A percentile compares a stretch with the other conserved stretches of the same genome.
phyloP scores from a whole-genome alignment of 1,284 basidiomycete species.

The Apiotrichum gamsii region DNA sequence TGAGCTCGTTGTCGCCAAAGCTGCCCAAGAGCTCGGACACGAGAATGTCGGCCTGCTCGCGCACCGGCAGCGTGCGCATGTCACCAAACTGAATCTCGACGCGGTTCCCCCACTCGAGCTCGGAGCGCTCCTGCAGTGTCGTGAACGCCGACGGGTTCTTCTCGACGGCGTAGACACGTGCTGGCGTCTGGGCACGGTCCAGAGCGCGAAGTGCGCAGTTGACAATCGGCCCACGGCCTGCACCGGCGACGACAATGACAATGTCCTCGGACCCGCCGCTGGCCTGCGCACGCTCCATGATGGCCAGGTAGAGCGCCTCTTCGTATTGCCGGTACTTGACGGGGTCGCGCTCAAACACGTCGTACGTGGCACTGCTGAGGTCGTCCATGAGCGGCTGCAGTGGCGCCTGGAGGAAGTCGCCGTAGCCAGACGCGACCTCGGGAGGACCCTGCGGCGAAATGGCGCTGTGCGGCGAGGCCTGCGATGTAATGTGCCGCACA shows the following conservation, averaged over 20 bases:
- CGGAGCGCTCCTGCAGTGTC: slow-evolving; percentile 78
- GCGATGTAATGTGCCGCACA: slow-evolving; percentile 71
- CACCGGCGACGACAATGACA: slow-evolving; percentile 83
- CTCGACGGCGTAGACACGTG: slow-evolving; percentile 80
- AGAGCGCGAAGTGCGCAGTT: slow-evolving; percentile 74
- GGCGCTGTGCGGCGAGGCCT: slow-evolving; percentile 32
- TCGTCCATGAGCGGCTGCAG: slow-evolving; percentile 98
- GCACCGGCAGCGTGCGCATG: slow-evolving; percentile 76
- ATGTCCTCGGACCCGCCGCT: slow-evolving; percentile 3
- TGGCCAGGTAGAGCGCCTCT: slow-evolving; percentile 79
- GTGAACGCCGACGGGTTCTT: slow-evolving; percentile 93
- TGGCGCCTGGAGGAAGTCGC: slow-evolving; percentile 92
- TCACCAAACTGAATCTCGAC: slow-evolving; percentile 86
- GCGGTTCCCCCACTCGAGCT: slow-evolving; percentile 72
- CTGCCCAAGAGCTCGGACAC: slow-evolving; percentile 94
- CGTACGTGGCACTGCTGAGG: slow-evolving; percentile 87
- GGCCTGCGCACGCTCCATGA: slow-evolving; percentile 58
- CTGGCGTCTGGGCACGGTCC: slow-evolving; percentile 60
- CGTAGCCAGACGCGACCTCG: slow-evolving; percentile 84
- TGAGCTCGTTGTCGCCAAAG: slow-evolving; percentile 98
- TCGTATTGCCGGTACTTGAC: slow-evolving; percentile 95
- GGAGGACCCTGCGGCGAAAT: slow-evolving; percentile 55
- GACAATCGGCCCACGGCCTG: slow-evolving; percentile 92
- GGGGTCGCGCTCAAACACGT: slow-evolving; percentile 95
- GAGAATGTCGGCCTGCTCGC: slow-evolving; percentile 84